Conservation (phyloP, 2,329 filamentous ascomycete species). For the Drechslerella coelobrocha region DNA sequence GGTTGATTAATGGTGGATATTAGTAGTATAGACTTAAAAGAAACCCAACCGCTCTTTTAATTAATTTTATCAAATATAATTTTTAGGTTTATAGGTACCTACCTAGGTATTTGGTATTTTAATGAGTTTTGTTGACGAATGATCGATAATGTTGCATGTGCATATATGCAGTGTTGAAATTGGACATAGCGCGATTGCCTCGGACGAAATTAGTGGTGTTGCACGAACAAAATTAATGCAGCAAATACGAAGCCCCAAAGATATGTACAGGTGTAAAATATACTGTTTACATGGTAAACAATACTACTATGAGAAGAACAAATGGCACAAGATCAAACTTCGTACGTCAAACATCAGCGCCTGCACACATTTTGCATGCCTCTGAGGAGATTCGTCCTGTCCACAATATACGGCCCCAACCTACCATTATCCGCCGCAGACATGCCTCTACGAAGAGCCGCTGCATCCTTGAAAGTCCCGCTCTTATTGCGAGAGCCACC, state of each 20-base stretch:
- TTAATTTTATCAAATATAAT: no score
- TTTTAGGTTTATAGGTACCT: no score
- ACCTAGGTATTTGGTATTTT: no score
- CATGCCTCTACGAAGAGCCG: slow-evolving; percentile 10
- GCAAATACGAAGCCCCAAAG: no score
- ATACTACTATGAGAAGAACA: no score
- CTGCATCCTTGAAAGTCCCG: not conserved
- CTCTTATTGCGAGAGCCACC: no score
- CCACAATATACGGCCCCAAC: slow-evolving; percentile 10
- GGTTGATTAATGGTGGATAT: not conserved
- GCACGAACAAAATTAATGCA: not conserved
- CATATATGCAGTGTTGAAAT: not conserved
- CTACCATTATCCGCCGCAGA: not conserved
- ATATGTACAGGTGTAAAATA: no score
- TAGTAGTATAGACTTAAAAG: not conserved
- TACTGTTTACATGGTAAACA: no score
- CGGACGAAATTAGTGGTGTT: not conserved
- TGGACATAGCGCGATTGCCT: slow-evolving; percentile 1
- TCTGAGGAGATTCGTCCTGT: not conserved
- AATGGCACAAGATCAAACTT: no score
- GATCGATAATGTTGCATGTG: not conserved
- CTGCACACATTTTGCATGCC: no score
- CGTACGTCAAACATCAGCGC: no score
- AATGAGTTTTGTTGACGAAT: slow-evolving; percentile 3
- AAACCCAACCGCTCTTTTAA: no score